Evolutionary conservation across 2,329 filamentous ascomycete species (phyloP).

Genomic region (Pseudocercospora ulei): DNA sequence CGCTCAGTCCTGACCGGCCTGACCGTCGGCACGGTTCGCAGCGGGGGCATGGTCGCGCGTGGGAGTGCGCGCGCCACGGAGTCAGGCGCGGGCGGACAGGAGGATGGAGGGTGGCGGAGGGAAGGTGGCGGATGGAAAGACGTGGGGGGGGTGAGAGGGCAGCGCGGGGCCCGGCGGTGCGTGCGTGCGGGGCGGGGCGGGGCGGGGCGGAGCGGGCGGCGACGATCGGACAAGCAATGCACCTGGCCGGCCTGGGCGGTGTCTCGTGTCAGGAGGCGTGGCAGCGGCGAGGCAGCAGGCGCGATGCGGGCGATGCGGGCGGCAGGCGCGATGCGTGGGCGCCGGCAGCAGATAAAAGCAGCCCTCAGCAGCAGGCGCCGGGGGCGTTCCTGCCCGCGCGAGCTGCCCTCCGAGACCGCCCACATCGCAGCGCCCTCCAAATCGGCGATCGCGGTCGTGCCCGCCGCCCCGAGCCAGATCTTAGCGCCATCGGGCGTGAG

Average conservation of each 20-base stretch:
- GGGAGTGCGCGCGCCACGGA: not conserved
- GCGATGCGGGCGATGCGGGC: too few relatives aligned
- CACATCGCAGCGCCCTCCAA: conserved; percentile 3
- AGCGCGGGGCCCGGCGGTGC: not conserved
- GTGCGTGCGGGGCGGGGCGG: not conserved
- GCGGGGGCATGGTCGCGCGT: conserved; percentile 28
- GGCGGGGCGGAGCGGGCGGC: not conserved
- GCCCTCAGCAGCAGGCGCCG: conserved; percentile 13
- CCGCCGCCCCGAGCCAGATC: conserved; percentile 3
- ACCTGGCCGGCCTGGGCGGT: conserved; percentile 1
- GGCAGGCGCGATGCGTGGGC: too few relatives aligned
- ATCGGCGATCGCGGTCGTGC: conserved; percentile 6
- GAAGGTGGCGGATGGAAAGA: conserved; percentile 8
- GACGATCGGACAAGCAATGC: not conserved
- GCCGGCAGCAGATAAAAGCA: conserved; percentile 6
- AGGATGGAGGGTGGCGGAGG: conserved; percentile 8
- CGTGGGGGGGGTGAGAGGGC: not conserved
- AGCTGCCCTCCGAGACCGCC: conserved; percentile 1
- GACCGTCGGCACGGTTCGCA: conserved; percentile 35
- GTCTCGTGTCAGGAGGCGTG: conserved; percentile 3
- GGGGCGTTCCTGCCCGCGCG: conserved; percentile 8
- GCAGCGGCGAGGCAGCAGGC: not conserved
- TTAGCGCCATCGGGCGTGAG: conserved; percentile 7
- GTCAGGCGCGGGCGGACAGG: not conserved
- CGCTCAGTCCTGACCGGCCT: conserved; percentile 55